These are phyloP conservation scores for Clavispora vitiphila DNA, from an alignment of 805 yeast genomes.

Conservation along the genomic window DNA sequence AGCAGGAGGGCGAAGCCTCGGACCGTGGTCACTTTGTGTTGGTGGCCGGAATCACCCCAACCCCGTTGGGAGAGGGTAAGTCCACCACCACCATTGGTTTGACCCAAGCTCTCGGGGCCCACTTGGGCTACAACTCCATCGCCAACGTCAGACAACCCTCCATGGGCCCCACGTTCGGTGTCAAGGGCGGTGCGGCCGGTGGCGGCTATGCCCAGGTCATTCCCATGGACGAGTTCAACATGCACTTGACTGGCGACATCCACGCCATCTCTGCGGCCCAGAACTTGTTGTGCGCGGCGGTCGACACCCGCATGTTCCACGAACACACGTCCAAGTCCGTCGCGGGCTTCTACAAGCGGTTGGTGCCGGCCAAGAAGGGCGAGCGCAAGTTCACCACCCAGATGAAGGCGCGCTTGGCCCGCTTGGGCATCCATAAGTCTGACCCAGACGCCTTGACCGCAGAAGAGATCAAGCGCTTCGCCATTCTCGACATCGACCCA, in stretches of 20 bases:
- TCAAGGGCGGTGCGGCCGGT: slow-evolving; percentile 99
- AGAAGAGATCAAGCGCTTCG: slow-evolving; percentile 71
- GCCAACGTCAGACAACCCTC: slow-evolving; percentile 98
- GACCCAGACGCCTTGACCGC: slow-evolving; percentile 75
- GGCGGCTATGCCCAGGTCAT: slow-evolving; percentile 98
- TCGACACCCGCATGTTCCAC: slow-evolving; percentile 96
- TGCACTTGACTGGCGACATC: slow-evolving; percentile 96
- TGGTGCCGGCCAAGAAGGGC: slow-evolving; percentile 85
- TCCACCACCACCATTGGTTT: slow-evolving; percentile 94
- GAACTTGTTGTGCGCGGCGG: slow-evolving; percentile 91
- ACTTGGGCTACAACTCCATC: slow-evolving; percentile 72
- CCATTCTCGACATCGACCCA: slow-evolving; percentile 84
- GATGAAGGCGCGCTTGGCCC: slow-evolving; percentile 68
- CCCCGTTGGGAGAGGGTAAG: slow-evolving; percentile 98
- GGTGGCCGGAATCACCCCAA: slow-evolving; percentile 97
- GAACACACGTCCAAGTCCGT: slow-evolving; percentile 79
- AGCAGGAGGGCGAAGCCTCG: slow-evolving; percentile 59
- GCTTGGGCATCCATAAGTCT: slow-evolving; percentile 75
- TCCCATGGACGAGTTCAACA: slow-evolving; percentile 98
- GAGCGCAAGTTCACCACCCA: slow-evolving; percentile 71
- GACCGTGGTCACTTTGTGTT: slow-evolving; percentile 82
- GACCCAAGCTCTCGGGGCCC: slow-evolving; percentile 96
- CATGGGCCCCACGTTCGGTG: slow-evolving; percentile 98
- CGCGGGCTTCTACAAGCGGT: slow-evolving; percentile 72
- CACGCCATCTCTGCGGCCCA: slow-evolving; percentile 95